Base-by-base conservation (phyloP, 805 yeast species). In the Saccharomycopsis vini region DNA sequence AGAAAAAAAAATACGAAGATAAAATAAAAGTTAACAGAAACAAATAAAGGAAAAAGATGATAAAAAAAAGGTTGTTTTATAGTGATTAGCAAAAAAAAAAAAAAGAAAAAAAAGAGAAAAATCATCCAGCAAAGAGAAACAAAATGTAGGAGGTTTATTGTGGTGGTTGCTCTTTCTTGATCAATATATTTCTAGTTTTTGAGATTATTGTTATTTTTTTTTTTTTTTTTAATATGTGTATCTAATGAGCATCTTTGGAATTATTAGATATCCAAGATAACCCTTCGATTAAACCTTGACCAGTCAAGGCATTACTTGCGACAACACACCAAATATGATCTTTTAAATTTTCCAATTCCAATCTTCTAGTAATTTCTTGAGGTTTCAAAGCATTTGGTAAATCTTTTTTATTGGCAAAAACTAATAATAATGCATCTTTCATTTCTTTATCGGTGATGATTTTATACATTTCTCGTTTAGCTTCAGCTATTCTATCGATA, bases 401-500 rank as follows among this genome's bases (percentile, higher is more conserved):
- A 64, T 85, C 95, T 62, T 85, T 95, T 61, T 85, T 85, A 64
- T 88, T 88, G 45, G 95, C 96, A 67, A 87, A 77, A 5, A 88
- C 90, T 51, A 87, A 71, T 57, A 88, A 63, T 49, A 84, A 70
- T 52, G 90, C 88, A 49, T 80, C 79, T 54, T 78, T 74, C 74
- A 87, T 80, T 60, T 87, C 95, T 50, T 85, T 78, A 62, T 88
- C 96, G 54, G 76, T 73, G 49, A 88, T 74, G 33, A 88, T 86
- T 54, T 87, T 73, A 62, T 72, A 75, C 54, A 89, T 68, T 60
- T 87, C 95, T 50, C 69, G 74, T 52, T 80, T 82, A 20, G 92
- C 82, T 61, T 83, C 92, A 41, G 76, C 79, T 53, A 89, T 65
- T 56, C 96, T 71, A 26, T 69, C 73, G 36, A 64, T 59, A 62